A percentile compares a stretch with the other conserved stretches of the same genome.
These are phyloP conservation scores for Aspergillus sp. DNA, from an alignment of 2,329 filamentous ascomycete species.

Conservation along the genomic window DNA sequence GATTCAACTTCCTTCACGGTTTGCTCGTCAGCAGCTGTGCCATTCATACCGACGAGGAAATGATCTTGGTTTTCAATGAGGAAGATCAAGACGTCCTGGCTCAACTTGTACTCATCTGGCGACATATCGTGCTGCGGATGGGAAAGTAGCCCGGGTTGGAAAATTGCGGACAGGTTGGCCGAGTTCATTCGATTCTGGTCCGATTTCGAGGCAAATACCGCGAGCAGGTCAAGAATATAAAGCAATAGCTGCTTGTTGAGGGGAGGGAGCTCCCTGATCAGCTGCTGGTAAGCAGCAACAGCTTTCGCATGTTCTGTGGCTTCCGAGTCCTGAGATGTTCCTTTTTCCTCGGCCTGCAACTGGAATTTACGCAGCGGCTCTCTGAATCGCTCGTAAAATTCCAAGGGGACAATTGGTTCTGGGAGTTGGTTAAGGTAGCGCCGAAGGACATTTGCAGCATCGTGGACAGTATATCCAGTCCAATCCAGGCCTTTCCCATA, in stretches of 20 bases:
- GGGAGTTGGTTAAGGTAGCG: conserved; percentile 95
- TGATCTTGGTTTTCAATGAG: conserved; percentile 98
- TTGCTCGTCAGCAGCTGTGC: conserved; percentile 91
- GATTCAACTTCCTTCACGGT: conserved; percentile 69
- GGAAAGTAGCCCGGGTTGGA: conserved; percentile 93
- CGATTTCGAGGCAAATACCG: conserved; percentile 94
- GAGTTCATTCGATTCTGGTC: conserved; percentile 97
- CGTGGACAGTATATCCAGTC: conserved; percentile 97
- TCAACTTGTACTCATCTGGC: conserved; percentile 87
- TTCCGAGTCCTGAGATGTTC: conserved; percentile 68
- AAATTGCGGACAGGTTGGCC: conserved; percentile 91
- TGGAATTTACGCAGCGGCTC: conserved; percentile 73
- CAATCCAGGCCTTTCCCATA: conserved; percentile 97
- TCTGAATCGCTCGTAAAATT: conserved; percentile 89
- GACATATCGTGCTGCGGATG: conserved; percentile 95
- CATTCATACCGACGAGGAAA: conserved; percentile 97
- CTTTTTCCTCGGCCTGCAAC: conserved; percentile 68
- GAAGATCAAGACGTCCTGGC: conserved; percentile 96
- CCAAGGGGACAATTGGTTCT: conserved; percentile 91
- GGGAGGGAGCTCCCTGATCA: conserved; percentile 90
- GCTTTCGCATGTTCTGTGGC: conserved; percentile 73
- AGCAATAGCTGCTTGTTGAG: conserved; percentile 90
- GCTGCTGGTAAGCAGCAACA: conserved; percentile 78
- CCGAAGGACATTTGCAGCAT: conserved; percentile 93
- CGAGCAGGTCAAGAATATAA: conserved; percentile 92